Base-by-base conservation (phyloP, 106 monocot genomes). In the Hemerocallis citrina region DNA sequence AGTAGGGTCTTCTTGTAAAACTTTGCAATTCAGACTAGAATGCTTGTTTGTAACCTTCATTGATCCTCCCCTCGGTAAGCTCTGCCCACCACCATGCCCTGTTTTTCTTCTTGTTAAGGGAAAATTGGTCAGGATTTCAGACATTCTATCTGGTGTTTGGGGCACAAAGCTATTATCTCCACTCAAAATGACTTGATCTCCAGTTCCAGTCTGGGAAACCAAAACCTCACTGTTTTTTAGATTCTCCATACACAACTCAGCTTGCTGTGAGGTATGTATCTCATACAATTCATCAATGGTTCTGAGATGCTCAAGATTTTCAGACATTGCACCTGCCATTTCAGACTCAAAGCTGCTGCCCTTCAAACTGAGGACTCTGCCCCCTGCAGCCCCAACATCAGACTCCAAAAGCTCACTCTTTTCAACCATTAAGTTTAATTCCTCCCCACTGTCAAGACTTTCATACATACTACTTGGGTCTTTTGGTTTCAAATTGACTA, bases 131-230 rank as follows among this genome's bases (percentile, higher is more conserved):
- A 50, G 23, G 27, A 54, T 32, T 54, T 54, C 54, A 32, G 31
- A 31, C 1, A 5, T 54, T 54, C 54, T 30, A 5, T 54, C 54
- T 31, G 54, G 54, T 30, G 54, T 54, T 54, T 54, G 54, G 20
- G 54, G 54, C 54, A 54, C 54, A 54, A 54, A 54, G 49, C 49
- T 49, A n/a, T n/a, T n/a, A 17, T 4, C 12, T 9, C 3, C 19
- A 5, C n/a, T 30, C 31, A 0, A 46, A 21, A 3, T 20, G 41
- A 10, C 41, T 10, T 4, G 41, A 4, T 11, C 23, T 27, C 50
- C 50, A 50, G 3, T 47, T 21, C 19, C 47, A 21, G 47, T 5
- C 5, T 22, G 3, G 9, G 10, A 12, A 9, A 27, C 54, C 31
- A 16, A 15, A 32, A 14, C n/a, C 54, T 54, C 54, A 1, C 28